A percentile compares a stretch with the other conserved stretches of the same genome.
Evolutionary conservation across 2,329 filamentous ascomycete genomes (phyloP).

Genomic region (Colletotrichum destructivum): DNA sequence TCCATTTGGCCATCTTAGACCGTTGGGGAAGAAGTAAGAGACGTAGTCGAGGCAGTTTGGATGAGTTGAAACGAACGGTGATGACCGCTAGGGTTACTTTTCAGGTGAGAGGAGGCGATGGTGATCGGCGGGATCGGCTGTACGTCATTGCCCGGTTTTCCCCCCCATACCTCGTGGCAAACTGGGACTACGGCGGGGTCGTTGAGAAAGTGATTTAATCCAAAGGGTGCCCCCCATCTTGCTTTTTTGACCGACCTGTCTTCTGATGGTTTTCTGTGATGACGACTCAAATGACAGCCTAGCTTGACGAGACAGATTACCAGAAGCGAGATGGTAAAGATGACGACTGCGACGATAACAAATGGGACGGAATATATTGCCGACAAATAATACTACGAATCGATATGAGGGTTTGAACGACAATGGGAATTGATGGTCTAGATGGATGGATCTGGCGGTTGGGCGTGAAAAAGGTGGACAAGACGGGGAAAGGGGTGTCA

Average conservation of each 20-base stretch:
- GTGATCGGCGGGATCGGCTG: constrained; percentile 41
- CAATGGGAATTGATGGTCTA: not conserved
- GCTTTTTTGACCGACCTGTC: no score
- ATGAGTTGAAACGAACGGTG: not conserved
- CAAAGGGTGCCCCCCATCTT: not conserved
- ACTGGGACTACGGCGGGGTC: not conserved
- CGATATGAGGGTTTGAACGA: not conserved
- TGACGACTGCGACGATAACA: not conserved
- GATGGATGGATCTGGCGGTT: not conserved
- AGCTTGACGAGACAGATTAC: no score
- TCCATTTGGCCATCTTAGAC: not conserved
- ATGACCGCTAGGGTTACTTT: constrained; percentile 9
- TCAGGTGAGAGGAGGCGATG: constrained; percentile 36
- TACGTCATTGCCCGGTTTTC: constrained; percentile 25
- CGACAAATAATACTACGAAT: not conserved
- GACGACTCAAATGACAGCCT: no score
- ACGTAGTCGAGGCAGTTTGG: no score
- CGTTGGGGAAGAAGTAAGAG: not conserved
- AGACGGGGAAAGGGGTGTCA: not conserved
- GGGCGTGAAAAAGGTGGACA: not conserved
- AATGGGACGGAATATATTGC: not conserved
- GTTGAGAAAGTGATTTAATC: not conserved
- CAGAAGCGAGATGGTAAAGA: no score
- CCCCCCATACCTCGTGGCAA: not conserved
- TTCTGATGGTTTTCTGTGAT: no score